Evolutionary conservation across 2,329 filamentous ascomycete species (phyloP).

Genomic region (Xylariaceae sp.): DNA sequence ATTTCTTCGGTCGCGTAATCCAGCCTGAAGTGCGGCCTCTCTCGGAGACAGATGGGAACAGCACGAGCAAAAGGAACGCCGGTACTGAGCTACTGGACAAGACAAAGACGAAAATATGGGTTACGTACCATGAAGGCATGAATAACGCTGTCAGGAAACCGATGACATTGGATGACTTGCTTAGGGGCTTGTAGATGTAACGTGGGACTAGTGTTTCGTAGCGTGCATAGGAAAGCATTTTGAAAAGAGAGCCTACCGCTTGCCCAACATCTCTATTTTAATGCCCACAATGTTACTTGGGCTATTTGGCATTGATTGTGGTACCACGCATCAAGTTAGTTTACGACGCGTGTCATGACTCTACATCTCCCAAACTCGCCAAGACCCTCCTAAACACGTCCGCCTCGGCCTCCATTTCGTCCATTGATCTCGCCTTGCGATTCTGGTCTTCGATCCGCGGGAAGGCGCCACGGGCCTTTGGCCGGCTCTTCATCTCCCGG

Average conservation of each 20-base stretch:
- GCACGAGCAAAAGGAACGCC: constrained; percentile 34
- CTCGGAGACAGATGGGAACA: constrained; percentile 46
- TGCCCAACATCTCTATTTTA: constrained; percentile 16
- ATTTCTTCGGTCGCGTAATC: constrained; percentile 48
- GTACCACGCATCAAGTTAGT: too few species aligned
- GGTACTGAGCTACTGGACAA: constrained; percentile 38
- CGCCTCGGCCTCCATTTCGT: constrained; percentile 83
- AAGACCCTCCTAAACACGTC: constrained; percentile 64
- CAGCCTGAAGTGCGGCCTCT: constrained; percentile 42
- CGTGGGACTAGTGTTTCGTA: constrained; percentile 8
- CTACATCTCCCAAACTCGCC: constrained; percentile 47
- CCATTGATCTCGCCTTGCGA: constrained; percentile 68
- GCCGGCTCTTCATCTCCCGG: constrained; percentile 41
- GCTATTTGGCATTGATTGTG: too few species aligned
- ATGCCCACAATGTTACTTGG: not conserved
- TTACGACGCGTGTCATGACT: constrained; percentile 11
- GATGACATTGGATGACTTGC: constrained; percentile 71
- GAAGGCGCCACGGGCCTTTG: constrained; percentile 62
- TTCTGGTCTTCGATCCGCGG: constrained; percentile 74
- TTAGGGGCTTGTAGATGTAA: constrained; percentile 57
- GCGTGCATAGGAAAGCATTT: constrained; percentile 30
- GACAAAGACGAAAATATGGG: constrained; percentile 68
- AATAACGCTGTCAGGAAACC: constrained; percentile 81
- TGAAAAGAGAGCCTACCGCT: constrained; percentile 4
- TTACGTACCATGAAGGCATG: constrained; percentile 77